Conservation (phyloP, 805 yeast species). For the Clavispora fructus region DNA sequence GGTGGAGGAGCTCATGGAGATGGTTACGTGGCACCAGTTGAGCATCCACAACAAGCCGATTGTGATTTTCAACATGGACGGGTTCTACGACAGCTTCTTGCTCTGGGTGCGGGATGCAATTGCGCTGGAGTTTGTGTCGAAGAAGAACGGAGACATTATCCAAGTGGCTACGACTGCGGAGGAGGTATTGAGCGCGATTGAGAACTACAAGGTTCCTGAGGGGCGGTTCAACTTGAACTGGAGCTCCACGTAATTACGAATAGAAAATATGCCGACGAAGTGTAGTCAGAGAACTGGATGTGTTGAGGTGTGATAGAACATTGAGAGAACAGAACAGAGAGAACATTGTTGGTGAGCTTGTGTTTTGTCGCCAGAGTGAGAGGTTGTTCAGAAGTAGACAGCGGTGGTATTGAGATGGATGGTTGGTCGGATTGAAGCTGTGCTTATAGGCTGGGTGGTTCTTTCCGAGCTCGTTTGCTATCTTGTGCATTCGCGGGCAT, state of each 20-base stretch:
- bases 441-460: too few species aligned
- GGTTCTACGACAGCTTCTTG: conserved; percentile 70
- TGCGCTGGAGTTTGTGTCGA: conserved; percentile 60
- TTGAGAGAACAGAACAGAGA: too few species aligned
- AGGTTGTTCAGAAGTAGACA: too few species aligned
- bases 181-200: conserved; percentile 61
- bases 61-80: conserved; percentile 70
- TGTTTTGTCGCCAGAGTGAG: too few species aligned
- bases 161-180: conserved; percentile 63
- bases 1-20: conserved; percentile 83
- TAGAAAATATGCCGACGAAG: too few species aligned
- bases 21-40: conserved; percentile 85
- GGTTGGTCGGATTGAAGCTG: too few species aligned
- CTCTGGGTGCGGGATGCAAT: conserved; percentile 57
- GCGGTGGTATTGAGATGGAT: too few species aligned
- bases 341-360: too few species aligned
- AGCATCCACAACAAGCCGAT: conserved; percentile 83
- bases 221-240: conserved; percentile 74
- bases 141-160: conserved; percentile 61
- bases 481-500: too few species aligned
- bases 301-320: too few species aligned
- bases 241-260: conserved; percentile 30
- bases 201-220: conserved; percentile 58
- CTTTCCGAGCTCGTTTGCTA: too few species aligned
- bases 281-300: too few species aligned